phyloP scores from a whole-genome alignment of 169 alveolate genomes.

The Plasmodium sp. region DNA sequence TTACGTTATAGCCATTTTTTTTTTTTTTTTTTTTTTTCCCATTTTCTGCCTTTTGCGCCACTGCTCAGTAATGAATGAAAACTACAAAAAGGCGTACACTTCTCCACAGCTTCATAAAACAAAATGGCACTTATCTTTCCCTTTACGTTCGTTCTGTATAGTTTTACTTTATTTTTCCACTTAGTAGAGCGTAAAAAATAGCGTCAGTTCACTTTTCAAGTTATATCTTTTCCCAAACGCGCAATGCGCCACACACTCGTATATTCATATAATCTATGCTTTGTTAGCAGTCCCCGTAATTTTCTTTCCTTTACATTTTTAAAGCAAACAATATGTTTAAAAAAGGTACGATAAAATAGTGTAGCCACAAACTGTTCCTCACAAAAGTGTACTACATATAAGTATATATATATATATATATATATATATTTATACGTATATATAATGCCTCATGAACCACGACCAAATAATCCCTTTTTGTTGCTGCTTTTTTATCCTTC shows the following conservation, averaged over 20 bases:
- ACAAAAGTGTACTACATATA: not conserved
- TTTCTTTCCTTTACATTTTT: not conserved
- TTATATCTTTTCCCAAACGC: not conserved
- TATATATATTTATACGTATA: not conserved
- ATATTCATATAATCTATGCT: not conserved
- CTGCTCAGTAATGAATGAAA: not conserved
- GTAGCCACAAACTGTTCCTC: not conserved
- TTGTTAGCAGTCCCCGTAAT: not conserved
- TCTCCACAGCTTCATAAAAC: not conserved
- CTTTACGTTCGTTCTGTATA: not conserved
- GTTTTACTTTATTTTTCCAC: not conserved
- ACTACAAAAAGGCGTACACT: not conserved
- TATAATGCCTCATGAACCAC: not conserved
- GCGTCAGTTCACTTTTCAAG: not conserved
- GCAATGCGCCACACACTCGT: not conserved
- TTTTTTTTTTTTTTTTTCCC: not conserved
- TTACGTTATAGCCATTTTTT: not conserved
- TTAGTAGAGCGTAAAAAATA: not conserved
- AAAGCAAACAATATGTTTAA: not conserved
- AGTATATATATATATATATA: not conserved
- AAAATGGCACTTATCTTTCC: not conserved
- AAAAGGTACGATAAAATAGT: not conserved
- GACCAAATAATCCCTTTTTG: not conserved
- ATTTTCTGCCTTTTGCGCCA: not conserved
- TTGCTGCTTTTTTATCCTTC: not conserved